Percentiles rank a stretch among this genome's conserved stretches.
phyloP scores from a whole-genome alignment of 495 filamentous ascomycete genomes.

The Coniosporium apollinis region DNA sequence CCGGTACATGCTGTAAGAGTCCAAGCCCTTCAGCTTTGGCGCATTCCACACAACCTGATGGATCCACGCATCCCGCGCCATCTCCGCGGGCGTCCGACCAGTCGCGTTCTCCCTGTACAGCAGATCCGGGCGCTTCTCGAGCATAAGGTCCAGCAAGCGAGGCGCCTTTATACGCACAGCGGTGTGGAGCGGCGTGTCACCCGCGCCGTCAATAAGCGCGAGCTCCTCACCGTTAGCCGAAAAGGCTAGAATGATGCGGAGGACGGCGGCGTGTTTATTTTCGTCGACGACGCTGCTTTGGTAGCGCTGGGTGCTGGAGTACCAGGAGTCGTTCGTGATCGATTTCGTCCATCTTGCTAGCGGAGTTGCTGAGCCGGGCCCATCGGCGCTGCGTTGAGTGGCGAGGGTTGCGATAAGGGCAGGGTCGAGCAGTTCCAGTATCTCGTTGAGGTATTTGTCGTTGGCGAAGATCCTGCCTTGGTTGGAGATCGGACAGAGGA shows the following conservation, averaged over 20 bases:
- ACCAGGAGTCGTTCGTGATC: background rate
- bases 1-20: too few species aligned
- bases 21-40: constrained; percentile 13
- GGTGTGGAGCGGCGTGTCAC: constrained; percentile 47
- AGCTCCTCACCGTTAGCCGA: constrained; percentile 35
- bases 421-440: constrained; percentile 38
- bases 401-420: constrained; percentile 30
- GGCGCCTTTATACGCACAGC: constrained; percentile 27
- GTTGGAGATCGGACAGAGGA: constrained; percentile 21
- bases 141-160: constrained; percentile 28
- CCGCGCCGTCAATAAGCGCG: constrained; percentile 44
- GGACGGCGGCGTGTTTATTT: constrained; percentile 13
- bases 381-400: constrained; percentile 25
- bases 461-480: background rate
- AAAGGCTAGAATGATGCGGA: constrained; percentile 28
- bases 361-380: constrained; percentile 33
- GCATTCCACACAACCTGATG: too few species aligned
- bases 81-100: constrained; percentile 49
- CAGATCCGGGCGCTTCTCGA: constrained; percentile 38
- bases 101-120: constrained; percentile 53
- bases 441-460: constrained; percentile 17
- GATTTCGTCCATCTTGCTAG: constrained; percentile 25
- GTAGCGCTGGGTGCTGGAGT: background rate
- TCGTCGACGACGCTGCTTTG: background rate
- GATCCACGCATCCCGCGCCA: constrained; percentile 42